Percentiles rank a stretch among this genome's conserved stretches.
Conservation (phyloP, 2,329 filamentous ascomycete species). For the Chaetomium globosum region DNA sequence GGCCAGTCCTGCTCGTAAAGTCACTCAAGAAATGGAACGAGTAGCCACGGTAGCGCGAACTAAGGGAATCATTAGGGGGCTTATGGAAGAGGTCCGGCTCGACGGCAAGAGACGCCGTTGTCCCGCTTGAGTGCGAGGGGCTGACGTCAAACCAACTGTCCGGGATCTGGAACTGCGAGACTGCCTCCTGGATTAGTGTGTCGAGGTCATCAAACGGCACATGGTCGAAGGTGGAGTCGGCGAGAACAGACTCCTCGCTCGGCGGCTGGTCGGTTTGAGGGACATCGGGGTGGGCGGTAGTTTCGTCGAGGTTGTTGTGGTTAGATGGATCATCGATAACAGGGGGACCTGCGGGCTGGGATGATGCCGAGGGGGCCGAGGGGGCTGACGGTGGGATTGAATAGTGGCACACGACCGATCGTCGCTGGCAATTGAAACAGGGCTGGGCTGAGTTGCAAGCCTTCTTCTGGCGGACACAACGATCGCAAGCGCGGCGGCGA, state of each 20-base stretch:
- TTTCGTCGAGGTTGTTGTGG: background rate
- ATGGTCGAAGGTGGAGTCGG: constrained; percentile 21
- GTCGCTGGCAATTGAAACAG: constrained; percentile 39
- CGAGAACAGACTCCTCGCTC: constrained; percentile 8
- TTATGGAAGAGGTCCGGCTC: constrained; percentile 13
- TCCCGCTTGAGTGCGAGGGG: constrained; percentile 13
- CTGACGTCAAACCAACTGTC: constrained; percentile 29
- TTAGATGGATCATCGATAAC: background rate
- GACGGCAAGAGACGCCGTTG: background rate
- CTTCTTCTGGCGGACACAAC: constrained; percentile 44
- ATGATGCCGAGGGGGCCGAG: background rate
- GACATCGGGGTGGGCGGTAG: background rate
- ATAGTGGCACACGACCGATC: constrained; percentile 36
- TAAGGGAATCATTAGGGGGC: background rate
- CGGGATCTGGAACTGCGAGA: constrained; percentile 26
- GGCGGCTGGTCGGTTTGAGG: background rate
- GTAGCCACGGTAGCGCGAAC: constrained; percentile 29
- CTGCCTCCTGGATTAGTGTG: constrained; percentile 30
- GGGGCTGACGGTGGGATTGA: constrained; percentile 19
- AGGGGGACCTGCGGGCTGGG: constrained; percentile 3
- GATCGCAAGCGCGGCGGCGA: constrained; percentile 42
- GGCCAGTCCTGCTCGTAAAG: constrained; percentile 44
- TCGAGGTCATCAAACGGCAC: constrained; percentile 29
- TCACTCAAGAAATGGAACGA: constrained; percentile 41
- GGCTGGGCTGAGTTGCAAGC: constrained; percentile 41